Percentiles rank a stretch among this genome's conserved stretches.
Evolutionary conservation across 2,329 filamentous ascomycete species (phyloP).

Genomic region (Pseudocercospora crystallina): DNA sequence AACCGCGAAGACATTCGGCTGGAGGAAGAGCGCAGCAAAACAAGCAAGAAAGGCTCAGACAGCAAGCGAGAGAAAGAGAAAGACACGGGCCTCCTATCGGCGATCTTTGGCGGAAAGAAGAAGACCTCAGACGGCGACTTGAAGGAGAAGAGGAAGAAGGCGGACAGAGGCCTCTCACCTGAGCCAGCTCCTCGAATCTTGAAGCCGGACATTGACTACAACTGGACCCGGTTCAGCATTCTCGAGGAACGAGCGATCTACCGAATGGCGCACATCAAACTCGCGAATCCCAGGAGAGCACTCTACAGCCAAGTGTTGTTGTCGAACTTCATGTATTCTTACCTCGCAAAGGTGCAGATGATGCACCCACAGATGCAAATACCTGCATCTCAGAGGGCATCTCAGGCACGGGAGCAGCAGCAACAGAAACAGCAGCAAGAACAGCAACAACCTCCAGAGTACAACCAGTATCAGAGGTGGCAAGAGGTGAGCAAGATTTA

Average conservation of each 20-base stretch:
- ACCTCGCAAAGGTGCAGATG: conserved; percentile 95
- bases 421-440: conserved; percentile 16
- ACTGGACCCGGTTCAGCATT: conserved; percentile 93
- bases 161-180: conserved; percentile 64
- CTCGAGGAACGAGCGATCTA: conserved; percentile 96
- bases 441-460: conserved; percentile 32
- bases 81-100: conserved; percentile 74
- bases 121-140: conserved; percentile 63
- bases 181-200: conserved; percentile 73
- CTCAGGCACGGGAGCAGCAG: conserved; percentile 26
- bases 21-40: conserved; percentile 80
- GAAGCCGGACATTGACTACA: conserved; percentile 87
- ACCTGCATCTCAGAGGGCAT: conserved; percentile 63
- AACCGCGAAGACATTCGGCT: conserved; percentile 76
- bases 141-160: conserved; percentile 68
- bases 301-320: conserved; percentile 92
- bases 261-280: conserved; percentile 96
- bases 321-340: conserved; percentile 99
- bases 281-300: conserved; percentile 92
- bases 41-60: conserved; percentile 68
- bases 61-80: conserved; percentile 82
- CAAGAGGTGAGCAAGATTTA: conserved; percentile 36
- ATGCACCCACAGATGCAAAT: conserved; percentile 97
- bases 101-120: conserved; percentile 88
- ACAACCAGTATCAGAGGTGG: conserved; percentile 38